Base-by-base conservation (phyloP, 345 rosid species). In the Aquilaria sinensis region DNA sequence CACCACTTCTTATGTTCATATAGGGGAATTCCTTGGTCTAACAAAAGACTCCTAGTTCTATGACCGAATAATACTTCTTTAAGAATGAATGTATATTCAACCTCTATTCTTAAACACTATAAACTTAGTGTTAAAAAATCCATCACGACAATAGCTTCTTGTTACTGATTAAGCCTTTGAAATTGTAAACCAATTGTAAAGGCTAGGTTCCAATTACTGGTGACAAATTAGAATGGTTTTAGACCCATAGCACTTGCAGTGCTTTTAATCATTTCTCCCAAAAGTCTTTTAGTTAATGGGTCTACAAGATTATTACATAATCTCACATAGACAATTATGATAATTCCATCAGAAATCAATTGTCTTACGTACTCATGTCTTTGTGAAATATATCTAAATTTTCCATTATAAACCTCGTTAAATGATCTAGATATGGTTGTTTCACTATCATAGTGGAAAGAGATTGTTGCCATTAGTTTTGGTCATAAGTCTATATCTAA, bases 351-450 rank as follows among this genome's bases (percentile, higher is more conserved):
- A 13, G 4, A 1, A 31, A 58, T 58, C 29, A 58, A 58, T 8
- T 58, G 6, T 33, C 12, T 33, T 1, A 58, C 61, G 15, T 58
- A 58, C 43, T 58, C 61, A 58, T 58, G 61, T 34, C 47, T 58
- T 23, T 34, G 43, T 15, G 48, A 34, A 11, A 58, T 58, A 37
- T 58, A 29, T 52, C 56, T 52, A 2, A 2, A 52, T 7, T 52
- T 52, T 52, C 10, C 31, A 52, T 52, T 52, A 16, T 58, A 23
- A 23, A 23, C 23, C 23, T 23, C 23, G 23, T 23, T 23, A 23
- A 23, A 23, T 23, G 23, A 23, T n/a, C 10, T 58, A 58, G 16
- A 34, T 48, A 56, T 30, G 10, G 60, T 56, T 31, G 31, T 41
- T 31, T 55, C n/a, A 10, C 58, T 55, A 55, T 31, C 57, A 54